Base-by-base conservation (phyloP, 495 filamentous ascomycete species). In the Talaromyces stipitatus region DNA sequence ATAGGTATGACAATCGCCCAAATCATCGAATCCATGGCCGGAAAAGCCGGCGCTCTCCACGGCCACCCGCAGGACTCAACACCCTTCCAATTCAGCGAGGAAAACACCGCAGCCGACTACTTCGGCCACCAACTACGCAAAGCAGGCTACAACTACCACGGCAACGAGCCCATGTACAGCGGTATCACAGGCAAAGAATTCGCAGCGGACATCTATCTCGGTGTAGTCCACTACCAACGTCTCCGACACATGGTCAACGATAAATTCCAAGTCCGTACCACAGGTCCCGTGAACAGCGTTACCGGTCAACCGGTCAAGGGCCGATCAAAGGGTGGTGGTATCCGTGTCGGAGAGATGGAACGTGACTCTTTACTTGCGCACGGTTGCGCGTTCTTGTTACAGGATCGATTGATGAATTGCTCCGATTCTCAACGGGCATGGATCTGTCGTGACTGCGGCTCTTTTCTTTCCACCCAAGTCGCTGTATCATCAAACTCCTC, bases 231-330 rank as follows among this genome's bases (percentile, higher is more conserved):
- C 78, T 98, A 98, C 79, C 94, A 98, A 69, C 86, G 94, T 66
- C 79, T 98, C 51, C 81, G 94, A 66, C 94, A 98, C 83, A 98
- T 98, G 94, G 94, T 98, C 20, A 96, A 96, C 79, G 94, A 98
- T 71, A 98, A 98, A 72, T 98, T 90, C 82, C 94, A 98, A 72
- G 94, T 97, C 57, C 84, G 94, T 67, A 97, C 94, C 2, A 98
- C 94, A 0, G 94, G 94, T 30, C 91, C 89, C 28, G 87, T 97
- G 46, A 90, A 89, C 53, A 77, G 83, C 22, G 80, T 95, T 23
- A 97, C 92, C 7, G 94, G 95, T 29, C 94, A 98, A 69, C 94
- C 94, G 24, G 91, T 97, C 74, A 96, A 98, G 77, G 94, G 94
- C 57, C 80, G 92, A 65, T 91, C 90, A 65, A 90, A 89, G 78